Conservation (phyloP, 192 early-diverging fungal species). For the Rhizophagus sp. region DNA sequence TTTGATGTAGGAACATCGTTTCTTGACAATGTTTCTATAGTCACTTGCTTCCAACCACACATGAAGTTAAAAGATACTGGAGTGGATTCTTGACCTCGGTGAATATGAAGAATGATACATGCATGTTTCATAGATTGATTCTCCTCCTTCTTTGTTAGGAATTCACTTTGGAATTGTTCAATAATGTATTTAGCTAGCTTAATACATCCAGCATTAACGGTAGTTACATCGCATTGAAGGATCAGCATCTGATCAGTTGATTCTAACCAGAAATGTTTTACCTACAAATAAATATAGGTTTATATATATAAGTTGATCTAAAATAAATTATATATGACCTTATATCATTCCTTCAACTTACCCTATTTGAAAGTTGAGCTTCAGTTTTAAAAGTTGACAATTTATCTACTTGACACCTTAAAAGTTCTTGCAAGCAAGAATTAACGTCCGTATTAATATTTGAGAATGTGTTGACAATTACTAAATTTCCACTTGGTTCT, state of each 20-base stretch:
- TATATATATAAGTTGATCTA: background rate
- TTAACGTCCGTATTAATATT: conserved; percentile 23
- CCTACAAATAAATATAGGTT: background rate
- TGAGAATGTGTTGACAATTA: conserved; percentile 25
- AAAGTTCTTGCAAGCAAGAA: background rate
- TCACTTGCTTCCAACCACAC: conserved; percentile 27
- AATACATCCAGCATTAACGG: conserved; percentile 16
- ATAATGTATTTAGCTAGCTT: conserved; percentile 26
- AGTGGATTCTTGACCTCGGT: conserved; percentile 19
- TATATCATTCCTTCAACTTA: background rate
- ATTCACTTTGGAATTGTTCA: conserved; percentile 11
- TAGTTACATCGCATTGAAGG: conserved; percentile 18
- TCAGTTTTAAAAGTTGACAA: conserved; percentile 25
- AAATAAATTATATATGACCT: background rate
- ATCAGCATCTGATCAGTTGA: conserved; percentile 6
- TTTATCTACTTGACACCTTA: background rate
- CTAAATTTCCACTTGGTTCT: background rate
- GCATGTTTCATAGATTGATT: background rate
- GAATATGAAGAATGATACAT: conserved; percentile 29
- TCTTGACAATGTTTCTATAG: conserved; percentile 22
- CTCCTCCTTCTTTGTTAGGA: background rate
- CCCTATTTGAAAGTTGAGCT: background rate
- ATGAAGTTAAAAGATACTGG: conserved; percentile 18
- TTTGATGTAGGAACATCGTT: conserved; percentile 7
- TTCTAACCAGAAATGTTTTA: conserved; percentile 22